A percentile compares a stretch with the other conserved stretches of the same genome.
These are phyloP conservation scores for Starmerella tilneyi DNA, from an alignment of 805 yeast genomes.

Conservation along the genomic window DNA sequence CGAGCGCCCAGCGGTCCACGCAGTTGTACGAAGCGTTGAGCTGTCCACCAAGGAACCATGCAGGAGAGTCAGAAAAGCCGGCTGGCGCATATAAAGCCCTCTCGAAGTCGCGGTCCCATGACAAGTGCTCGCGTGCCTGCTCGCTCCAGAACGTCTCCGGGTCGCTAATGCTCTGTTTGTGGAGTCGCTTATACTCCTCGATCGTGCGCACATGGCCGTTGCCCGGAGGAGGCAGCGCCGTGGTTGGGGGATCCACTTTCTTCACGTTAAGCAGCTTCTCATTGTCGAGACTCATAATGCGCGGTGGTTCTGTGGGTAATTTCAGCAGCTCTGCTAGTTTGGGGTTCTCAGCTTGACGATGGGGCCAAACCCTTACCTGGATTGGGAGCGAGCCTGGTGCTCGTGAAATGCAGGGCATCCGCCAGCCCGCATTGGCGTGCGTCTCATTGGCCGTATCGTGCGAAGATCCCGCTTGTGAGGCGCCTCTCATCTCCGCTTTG, in stretches of 20 bases:
- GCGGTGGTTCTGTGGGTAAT: neutral
- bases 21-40: slow-evolving; percentile 88
- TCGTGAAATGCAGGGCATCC: too few species aligned
- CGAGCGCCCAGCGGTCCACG: slow-evolving; percentile 90
- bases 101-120: slow-evolving; percentile 72
- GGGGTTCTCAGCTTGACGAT: slow-evolving; percentile 5
- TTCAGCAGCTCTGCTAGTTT: neutral
- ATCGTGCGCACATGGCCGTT: slow-evolving; percentile 41
- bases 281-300: slow-evolving; percentile 24
- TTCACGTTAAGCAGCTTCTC: slow-evolving; percentile 27
- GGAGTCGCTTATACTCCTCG: slow-evolving; percentile 59
- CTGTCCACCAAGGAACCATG: slow-evolving; percentile 92
- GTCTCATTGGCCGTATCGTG: slow-evolving; percentile 1
- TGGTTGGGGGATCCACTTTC: slow-evolving; percentile 23
- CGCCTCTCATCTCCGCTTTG: too few species aligned
- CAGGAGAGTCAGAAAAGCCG: slow-evolving; percentile 35
- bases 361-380: slow-evolving; percentile 4
- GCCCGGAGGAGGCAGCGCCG: slow-evolving; percentile 24
- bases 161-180: slow-evolving; percentile 62
- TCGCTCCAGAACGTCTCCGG: slow-evolving; percentile 76
- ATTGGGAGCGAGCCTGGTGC: too few species aligned
- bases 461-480: too few species aligned
- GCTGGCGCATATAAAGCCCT: slow-evolving; percentile 34
- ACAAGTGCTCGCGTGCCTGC: slow-evolving; percentile 57
- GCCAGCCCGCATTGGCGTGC: slow-evolving; percentile 1